Base-by-base conservation (phyloP, 495 filamentous ascomycete species). In the Talaromyces ruber region DNA sequence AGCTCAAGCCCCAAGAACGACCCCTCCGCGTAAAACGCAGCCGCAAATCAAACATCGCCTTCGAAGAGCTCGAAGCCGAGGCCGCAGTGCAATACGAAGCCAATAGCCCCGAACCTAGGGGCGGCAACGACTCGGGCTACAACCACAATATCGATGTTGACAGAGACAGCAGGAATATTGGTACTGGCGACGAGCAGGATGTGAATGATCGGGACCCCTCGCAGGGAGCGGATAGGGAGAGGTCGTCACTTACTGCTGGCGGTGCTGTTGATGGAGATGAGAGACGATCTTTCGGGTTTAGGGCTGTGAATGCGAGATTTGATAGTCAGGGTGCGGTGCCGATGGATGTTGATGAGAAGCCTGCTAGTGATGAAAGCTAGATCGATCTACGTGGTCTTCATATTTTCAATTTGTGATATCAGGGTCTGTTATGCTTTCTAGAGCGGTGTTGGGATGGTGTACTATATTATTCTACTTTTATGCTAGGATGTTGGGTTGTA, bases 11-110 rank as follows among this genome's bases (percentile, higher is more conserved):
- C 16, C 87, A 93, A 76, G 92, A 96, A 72, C 93, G 94, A 64
- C 93, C 93, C 16, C 80, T 96, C 57, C 89, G 93, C 61, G 86
- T 86, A 30, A 97, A 97, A 80, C 88, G 92, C 53, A 87, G 88
- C 32, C 88, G 79, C 34, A 82, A 82, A 60, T 75, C 72, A 16
- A 76, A 73, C 45, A 53, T 72, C 6, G 59, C 64, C 21, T 22
- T 59, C 16, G 52, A 66, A 12, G 67, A 65, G 8, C 47, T 62
- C 29, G 72, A 72, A 24, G 71, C 67, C 9, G 72, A 63, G 11
- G 37, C 45, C 4, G 59, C 59, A 22, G 52, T 51, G 39, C 59
- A 60, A 25, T 51, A 50, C 28, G 59, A 52, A 52, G 59, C 59
- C 3, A 47, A 21, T n/a, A 60, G 59, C 6, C 59, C 59, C 1